phyloP scores from a whole-genome alignment of 2,329 filamentous ascomycete genomes.

The Sclerotinia trifoliorum region DNA sequence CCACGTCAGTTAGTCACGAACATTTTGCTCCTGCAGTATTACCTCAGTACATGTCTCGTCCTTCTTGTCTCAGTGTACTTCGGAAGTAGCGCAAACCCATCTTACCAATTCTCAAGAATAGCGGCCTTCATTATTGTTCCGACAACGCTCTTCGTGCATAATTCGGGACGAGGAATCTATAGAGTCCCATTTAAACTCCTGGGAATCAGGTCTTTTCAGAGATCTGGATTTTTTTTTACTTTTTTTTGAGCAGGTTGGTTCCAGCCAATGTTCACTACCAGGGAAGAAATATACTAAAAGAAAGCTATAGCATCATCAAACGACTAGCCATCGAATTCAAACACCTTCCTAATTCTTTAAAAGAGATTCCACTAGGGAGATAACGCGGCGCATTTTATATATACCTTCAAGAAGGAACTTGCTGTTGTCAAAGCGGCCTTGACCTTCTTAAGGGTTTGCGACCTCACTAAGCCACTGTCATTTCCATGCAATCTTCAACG shows the following conservation, averaged over 20 bases:
- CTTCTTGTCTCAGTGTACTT: constrained; percentile 30
- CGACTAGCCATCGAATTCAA: background rate
- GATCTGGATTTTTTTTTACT: background rate
- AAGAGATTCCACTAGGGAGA: constrained; percentile 30
- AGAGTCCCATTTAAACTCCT: constrained; percentile 11
- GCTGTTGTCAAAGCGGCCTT: constrained; percentile 27
- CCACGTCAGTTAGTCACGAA: constrained; percentile 35
- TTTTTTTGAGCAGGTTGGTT: constrained; percentile 6
- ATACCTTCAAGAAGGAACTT: constrained; percentile 24
- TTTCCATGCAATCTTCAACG: constrained; percentile 56
- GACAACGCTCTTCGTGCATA: constrained; percentile 18
- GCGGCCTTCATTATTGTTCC: constrained; percentile 17
- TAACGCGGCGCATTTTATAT: constrained; percentile 24
- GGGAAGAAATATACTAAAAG: constrained; percentile 7
- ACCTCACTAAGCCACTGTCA: constrained; percentile 28
- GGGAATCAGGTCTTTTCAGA: background rate
- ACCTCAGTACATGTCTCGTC: constrained; percentile 35
- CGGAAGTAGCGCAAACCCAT: constrained; percentile 30
- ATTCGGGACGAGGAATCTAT: background rate
- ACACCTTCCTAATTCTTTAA: constrained; percentile 3
- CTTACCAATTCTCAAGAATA: constrained; percentile 14
- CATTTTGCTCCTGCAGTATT: constrained; percentile 37
- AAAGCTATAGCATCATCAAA: constrained; percentile 11
- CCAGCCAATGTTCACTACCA: background rate
- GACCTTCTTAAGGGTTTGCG: constrained; percentile 27